Base-by-base conservation (phyloP, 140 eudicot genomes). In the Cichorium intybus region DNA sequence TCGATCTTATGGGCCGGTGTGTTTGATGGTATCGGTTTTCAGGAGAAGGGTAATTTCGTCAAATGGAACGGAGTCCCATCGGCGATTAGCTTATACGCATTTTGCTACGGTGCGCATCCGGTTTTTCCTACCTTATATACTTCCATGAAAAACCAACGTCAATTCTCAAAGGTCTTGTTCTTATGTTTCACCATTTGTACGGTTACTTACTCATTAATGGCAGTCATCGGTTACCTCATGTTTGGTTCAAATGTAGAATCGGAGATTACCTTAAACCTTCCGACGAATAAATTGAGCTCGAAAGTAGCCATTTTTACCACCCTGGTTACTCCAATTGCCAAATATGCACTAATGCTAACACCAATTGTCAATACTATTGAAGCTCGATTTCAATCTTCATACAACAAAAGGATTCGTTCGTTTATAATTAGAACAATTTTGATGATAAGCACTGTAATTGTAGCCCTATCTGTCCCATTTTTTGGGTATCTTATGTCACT, bases 61-160 rank as follows among this genome's bases (percentile, higher is more conserved):
- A 84, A 82, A 37, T 74, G 69, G 77, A 72, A 51, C 0, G 95
- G 97, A 26, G 65, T 89, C 21, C 85, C 92, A 2, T 74, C 85
- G 7, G 80, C 87, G 50, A 62, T 79, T 21, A 89, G 91, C 82
- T 73, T 89, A n/a, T 89, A 80, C 21, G 78, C 88, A 15, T 83
- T 86, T 35, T 89, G 97, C 60, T 89, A 76, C 37, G 83, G 95
- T 61, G 95, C 88, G 59, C 97, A 89, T 71, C 97, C 95, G 3
- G 91, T 86, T 72, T 85, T 89, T 37, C 97, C 97, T 23, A 81
- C 88, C 26, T 41, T 89, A 0, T 89, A 89, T 72, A 71, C 79
- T 72, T 89, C 97, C 16, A 89, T 83, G 97, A 72, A 55, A 66
- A 77, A 74, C 53, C 77, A 72, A 54, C 74, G 62, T 54, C 80